Conservation (phyloP, 495 filamentous ascomycete species). For the Xylaria telfairii region DNA sequence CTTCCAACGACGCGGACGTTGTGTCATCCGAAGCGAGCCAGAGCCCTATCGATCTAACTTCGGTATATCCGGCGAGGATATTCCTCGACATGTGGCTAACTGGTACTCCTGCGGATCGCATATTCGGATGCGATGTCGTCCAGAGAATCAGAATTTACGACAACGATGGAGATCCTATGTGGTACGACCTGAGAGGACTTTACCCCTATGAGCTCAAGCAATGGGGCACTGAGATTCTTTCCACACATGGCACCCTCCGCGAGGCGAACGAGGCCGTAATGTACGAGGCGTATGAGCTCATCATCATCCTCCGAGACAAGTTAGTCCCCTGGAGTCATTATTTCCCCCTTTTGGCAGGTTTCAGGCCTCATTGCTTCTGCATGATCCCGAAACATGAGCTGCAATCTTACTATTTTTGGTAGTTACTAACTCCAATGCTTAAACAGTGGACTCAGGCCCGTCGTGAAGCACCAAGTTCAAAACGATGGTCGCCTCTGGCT, state of each 20-base stretch:
- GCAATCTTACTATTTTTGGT: no score
- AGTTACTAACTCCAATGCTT: no score
- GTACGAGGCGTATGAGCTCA: neutral
- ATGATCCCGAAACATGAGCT: no score
- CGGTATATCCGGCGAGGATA: neutral
- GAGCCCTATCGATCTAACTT: neutral
- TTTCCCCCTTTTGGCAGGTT: no score
- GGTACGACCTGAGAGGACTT: neutral
- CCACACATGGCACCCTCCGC: neutral
- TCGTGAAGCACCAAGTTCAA: neutral
- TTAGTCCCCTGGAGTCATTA: no score
- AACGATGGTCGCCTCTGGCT: neutral
- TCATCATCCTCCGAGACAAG: neutral
- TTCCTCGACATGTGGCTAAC: neutral
- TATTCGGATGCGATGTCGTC: neutral
- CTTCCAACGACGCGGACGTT: neutral
- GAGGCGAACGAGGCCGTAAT: neutral
- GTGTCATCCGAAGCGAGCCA: neutral
- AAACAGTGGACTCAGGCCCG: no score
- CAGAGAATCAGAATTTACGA: neutral
- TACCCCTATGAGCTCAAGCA: neutral
- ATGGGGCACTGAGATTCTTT: neutral
- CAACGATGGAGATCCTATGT: neutral
- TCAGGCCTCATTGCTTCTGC: no score
- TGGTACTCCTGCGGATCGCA: neutral